Base-by-base conservation (phyloP, 768 basidiomycete genomes). In the Exidia glandulosa region DNA sequence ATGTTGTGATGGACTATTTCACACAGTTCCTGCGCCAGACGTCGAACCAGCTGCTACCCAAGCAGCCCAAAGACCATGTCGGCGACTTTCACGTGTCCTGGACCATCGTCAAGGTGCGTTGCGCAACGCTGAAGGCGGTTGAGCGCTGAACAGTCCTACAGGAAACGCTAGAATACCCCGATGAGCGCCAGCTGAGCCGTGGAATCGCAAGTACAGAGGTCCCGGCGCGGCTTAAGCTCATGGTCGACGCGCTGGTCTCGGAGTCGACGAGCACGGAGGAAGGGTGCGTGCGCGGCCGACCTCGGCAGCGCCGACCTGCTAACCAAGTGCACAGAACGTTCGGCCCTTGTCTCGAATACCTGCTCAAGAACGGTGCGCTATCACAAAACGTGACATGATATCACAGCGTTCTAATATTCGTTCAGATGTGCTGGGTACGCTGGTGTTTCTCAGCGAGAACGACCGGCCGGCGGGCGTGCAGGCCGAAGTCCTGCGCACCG, bases 391-490 rank as follows among this genome's bases (percentile, higher is more conserved):
- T 50, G 32, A 29, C 48, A 31, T 31, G 60, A 54, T 41, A 14
- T 14, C 61, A 60, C 25, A n/a, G 64, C 31, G 25, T 48, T 27
- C 45, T 56, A 33, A 16, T 12, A 6, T 9, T 30, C 10, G 50
- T 58, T 16, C 59, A 93, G 91, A 94, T 77, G 81, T 95, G 1
- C 76, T 97, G 29, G 85, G 86, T 1, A 83, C 82, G 1, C 85
- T 98, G 10, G 95, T 94, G 61, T 82, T 83, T 62, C 82, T 94
- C 30, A 92, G 90, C 67, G 88, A 94, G 67, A 71, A 80, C 0
- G 94, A 97, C 70, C 79, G 88, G 29, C 94, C 92, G 1, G 81
- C 83, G 45, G 95, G 94, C n/a, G 86, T 93, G 63, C 90, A 94
- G 69, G 90, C 87, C 45, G 89, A 93, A 68, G 90, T 95, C 13